Base-by-base conservation (phyloP, 139 green algal genomes). In the Chlamydomonas urium region DNA sequence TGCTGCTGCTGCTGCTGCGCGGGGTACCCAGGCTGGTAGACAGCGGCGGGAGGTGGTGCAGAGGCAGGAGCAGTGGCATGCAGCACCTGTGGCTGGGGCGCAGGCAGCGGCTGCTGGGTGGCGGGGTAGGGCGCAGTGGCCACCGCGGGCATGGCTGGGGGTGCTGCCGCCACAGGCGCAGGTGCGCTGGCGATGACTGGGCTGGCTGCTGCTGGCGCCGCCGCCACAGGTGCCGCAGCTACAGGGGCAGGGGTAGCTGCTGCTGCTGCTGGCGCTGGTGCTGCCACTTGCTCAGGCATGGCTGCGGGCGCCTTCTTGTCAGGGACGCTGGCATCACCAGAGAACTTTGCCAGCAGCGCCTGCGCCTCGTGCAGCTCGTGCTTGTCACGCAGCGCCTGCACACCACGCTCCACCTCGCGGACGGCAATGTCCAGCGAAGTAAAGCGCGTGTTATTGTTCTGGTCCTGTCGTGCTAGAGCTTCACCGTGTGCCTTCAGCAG, bases 361-460 rank as follows among this genome's bases (percentile, higher is more conserved):
- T 88, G 82, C 17, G 85, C 85, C 48, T 90, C 82, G 1, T 79
- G 53, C 6, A 90, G 75, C 78, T 90, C 85, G 50, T 84, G 78
- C 47, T 78, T 80, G 67, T 90, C 85, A 0, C 80, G 56, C n/a
- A 90, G 35, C 19, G 74, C 69, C 73, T 88, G 85, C 60, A 90
- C 85, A 23, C 82, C 81, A 2, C 85, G 77, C 53, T 88, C 81
- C 47, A 90, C 77, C 3, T 88, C 82, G 50, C 73, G 76, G 6
- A 88, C 28, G 31, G 85, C 75, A 48, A 80, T 74, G 79, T 88
- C 85, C 35, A 90, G 31, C 34, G 6, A 50, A 1, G 70, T 80
- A 38, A 87, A 84, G 4, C 80, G 69, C 10, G 73, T 38, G 59
- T 80, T 56, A 24, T 75, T 28, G 58, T 78, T 78, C 71, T 71